phyloP scores from a whole-genome alignment of 2,329 filamentous ascomycete genomes.

The Botrytis paeoniae region DNA sequence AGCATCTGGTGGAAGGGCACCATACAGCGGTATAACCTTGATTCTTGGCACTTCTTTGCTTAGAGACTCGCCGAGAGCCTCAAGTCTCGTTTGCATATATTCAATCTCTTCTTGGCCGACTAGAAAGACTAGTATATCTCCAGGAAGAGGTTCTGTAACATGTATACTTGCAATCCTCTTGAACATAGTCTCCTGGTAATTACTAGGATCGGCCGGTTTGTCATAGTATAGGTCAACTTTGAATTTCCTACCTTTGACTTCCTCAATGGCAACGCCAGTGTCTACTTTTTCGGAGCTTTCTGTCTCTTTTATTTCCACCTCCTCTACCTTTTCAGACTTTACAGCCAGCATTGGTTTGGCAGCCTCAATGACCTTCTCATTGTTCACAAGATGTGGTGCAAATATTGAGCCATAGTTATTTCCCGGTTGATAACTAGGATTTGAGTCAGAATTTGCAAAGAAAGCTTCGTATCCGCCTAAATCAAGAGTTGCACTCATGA shows the following conservation, averaged over 20 bases:
- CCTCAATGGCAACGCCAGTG: slow-evolving; percentile 39
- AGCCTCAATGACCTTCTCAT: slow-evolving; percentile 5
- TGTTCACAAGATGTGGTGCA: slow-evolving; percentile 27
- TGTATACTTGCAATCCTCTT: slow-evolving; percentile 85
- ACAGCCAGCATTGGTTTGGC: slow-evolving; percentile 11
- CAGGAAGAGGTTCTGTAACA: slow-evolving; percentile 82
- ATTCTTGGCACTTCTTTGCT: slow-evolving; percentile 71
- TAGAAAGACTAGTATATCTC: slow-evolving; percentile 89
- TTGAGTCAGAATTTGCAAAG: slow-evolving; percentile 49
- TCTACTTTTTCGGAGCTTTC: not conserved
- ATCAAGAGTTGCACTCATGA: slow-evolving; percentile 97
- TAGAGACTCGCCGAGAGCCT: slow-evolving; percentile 72
- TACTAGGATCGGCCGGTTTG: slow-evolving; percentile 60
- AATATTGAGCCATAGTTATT: slow-evolving; percentile 30
- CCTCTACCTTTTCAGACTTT: not conserved
- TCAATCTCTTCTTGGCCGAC: slow-evolving; percentile 94
- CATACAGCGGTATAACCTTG: slow-evolving; percentile 77
- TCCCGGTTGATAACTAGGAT: slow-evolving; percentile 35
- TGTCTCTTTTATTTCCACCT: not conserved
- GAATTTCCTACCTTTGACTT: slow-evolving; percentile 83
- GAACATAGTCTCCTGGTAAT: slow-evolving; percentile 78
- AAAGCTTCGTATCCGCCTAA: slow-evolving; percentile 75
- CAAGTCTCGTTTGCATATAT: slow-evolving; percentile 71
- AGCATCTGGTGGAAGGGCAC: slow-evolving; percentile 79
- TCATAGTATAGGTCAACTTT: slow-evolving; percentile 79